Percentiles rank a stretch among this genome's conserved stretches.
Evolutionary conservation across 176 grass and related monocot genomes (phyloP).

Genomic region (sorghum (Sorghum bicolor)): DNA sequence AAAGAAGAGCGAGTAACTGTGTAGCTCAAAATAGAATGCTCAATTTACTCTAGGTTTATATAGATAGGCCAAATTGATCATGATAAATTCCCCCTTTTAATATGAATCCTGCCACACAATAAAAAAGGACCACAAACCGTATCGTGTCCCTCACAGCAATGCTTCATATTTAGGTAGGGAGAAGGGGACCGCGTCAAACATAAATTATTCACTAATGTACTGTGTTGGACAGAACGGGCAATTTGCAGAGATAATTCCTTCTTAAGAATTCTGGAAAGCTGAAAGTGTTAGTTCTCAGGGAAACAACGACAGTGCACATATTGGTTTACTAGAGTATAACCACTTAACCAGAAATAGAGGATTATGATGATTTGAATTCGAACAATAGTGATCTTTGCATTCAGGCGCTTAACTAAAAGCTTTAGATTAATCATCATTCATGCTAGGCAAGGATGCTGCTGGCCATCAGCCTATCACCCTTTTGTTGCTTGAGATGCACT

Average conservation of each 20-base stretch:
- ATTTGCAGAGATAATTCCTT: neutral
- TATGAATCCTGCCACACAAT: neutral
- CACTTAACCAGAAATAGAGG: neutral
- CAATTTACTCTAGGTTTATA: neutral
- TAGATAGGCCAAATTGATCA: neutral
- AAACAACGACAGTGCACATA: neutral
- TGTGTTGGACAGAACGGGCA: neutral
- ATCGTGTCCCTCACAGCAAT: neutral
- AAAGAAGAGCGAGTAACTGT: neutral
- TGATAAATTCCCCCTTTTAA: neutral
- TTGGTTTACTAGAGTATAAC: neutral
- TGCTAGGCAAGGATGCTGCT: neutral
- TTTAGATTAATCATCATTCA: neutral
- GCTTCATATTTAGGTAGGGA: neutral
- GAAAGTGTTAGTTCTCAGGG: neutral
- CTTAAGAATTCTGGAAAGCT: neutral
- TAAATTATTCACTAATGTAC: neutral
- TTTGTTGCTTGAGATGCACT: constrained; percentile 6
- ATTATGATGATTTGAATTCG: neutral
- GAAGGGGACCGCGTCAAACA: neutral
- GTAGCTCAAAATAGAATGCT: neutral
- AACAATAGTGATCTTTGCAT: neutral
- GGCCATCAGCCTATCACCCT: neutral
- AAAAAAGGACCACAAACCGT: neutral
- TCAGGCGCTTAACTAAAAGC: neutral